Evolutionary conservation across 2,329 filamentous ascomycete species (phyloP).

Genomic region (Aspergillus terreus): DNA sequence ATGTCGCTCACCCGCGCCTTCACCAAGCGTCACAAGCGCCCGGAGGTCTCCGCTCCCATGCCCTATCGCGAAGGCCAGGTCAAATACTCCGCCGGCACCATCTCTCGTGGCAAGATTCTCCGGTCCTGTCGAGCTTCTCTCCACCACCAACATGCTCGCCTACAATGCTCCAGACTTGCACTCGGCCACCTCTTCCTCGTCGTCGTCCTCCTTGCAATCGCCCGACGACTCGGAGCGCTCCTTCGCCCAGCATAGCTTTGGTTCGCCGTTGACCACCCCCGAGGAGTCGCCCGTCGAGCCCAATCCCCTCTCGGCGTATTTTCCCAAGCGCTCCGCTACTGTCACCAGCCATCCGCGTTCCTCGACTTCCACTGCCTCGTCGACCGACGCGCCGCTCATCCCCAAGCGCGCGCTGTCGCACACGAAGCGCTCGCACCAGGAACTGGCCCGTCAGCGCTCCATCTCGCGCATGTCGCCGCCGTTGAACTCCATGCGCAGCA

Average conservation of each 20-base stretch:
- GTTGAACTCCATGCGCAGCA: constrained; percentile 32
- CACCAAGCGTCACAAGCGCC: constrained; percentile 46
- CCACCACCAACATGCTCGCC: constrained; percentile 93
- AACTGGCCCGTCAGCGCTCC: constrained; percentile 66
- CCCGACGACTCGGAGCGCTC: constrained; percentile 66
- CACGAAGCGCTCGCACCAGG: constrained; percentile 81
- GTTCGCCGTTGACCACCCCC: constrained; percentile 48
- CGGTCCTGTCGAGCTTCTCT: constrained; percentile 77
- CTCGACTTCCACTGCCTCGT: constrained; percentile 42
- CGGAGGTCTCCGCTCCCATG: constrained; percentile 43
- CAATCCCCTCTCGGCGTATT: constrained; percentile 57
- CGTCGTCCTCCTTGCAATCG: constrained; percentile 53
- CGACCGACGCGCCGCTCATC: constrained; percentile 60
- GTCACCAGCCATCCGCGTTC: constrained; percentile 55
- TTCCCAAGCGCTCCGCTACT: constrained; percentile 67
- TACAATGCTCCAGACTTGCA: constrained; percentile 88
- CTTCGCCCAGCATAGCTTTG: constrained; percentile 45
- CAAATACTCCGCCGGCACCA: constrained; percentile 42
- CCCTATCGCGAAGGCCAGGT: constrained; percentile 43
- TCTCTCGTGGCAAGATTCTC: constrained; percentile 65
- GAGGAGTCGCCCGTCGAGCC: constrained; percentile 48
- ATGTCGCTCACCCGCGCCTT: constrained; percentile 46
- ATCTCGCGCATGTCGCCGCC: constrained; percentile 50
- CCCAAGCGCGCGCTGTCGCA: constrained; percentile 79
- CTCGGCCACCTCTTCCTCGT: constrained; percentile 42